Conservation (phyloP, 805 yeast genomes). For the Monosporozyma siamensis region DNA sequence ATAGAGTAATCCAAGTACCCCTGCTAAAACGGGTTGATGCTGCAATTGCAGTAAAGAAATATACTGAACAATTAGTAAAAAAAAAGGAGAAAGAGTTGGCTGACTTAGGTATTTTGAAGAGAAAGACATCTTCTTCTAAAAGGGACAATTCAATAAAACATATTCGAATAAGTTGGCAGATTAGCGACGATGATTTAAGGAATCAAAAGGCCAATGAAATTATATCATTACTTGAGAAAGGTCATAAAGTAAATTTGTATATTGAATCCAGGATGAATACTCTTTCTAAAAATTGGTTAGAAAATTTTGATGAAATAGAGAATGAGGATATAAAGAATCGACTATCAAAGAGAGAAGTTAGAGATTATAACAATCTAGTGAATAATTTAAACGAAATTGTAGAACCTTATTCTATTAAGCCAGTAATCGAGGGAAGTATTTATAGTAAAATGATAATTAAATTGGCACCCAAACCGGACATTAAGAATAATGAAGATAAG, state of each 20-base stretch:
- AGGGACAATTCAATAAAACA: conserved; percentile 34
- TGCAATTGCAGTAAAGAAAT: conserved; percentile 21
- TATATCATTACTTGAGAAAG: conserved; percentile 35
- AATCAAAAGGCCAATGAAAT: conserved; percentile 48
- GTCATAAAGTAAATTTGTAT: conserved; percentile 33
- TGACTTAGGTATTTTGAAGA: conserved; percentile 13
- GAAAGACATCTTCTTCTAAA: conserved; percentile 9
- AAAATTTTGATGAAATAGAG: conserved; percentile 16
- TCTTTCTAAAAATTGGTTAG: conserved; percentile 20
- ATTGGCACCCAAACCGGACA: conserved; percentile 16
- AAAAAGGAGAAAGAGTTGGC: conserved; percentile 20
- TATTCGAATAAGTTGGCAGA: conserved; percentile 47
- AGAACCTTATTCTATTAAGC: conserved; percentile 18
- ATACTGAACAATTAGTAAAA: conserved; percentile 22
- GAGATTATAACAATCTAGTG: conserved; percentile 30
- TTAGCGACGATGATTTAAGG: conserved; percentile 41
- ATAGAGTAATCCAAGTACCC: conserved; percentile 12
- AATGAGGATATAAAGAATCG: conserved; percentile 5
- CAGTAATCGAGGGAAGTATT: conserved; percentile 26
- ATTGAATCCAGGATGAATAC: conserved; percentile 32
- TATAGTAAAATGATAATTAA: conserved; percentile 25
- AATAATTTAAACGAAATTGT: conserved; percentile 23
- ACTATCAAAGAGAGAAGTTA: conserved; percentile 23
- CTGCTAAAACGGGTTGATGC: conserved; percentile 22
- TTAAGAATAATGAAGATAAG: conserved; percentile 21